Conservation (phyloP, 164 flowering plant genomes). For the Sedum album region DNA sequence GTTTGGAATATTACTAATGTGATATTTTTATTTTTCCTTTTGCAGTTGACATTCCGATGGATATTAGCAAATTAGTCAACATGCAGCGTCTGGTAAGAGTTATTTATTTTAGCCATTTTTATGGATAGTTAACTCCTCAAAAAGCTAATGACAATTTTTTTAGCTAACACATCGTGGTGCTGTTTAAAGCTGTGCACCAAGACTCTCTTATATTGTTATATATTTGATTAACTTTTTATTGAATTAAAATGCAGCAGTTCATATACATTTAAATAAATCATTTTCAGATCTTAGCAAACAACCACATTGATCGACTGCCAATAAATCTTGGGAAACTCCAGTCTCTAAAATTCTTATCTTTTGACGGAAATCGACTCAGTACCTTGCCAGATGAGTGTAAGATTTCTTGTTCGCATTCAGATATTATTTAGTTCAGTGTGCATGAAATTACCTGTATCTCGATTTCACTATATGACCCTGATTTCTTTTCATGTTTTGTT, state of each 20-base stretch:
- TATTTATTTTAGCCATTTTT: background rate
- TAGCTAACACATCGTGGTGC: too few relatives aligned
- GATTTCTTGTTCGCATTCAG: slow-evolving; percentile 14
- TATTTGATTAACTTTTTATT: background rate
- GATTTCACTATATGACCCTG: background rate
- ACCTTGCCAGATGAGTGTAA: slow-evolving; percentile 93
- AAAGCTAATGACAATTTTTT: background rate
- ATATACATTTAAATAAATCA: slow-evolving; percentile 9
- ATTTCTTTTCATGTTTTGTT: slow-evolving; percentile 15
- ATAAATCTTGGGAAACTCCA: slow-evolving; percentile 80
- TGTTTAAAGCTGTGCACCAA: background rate
- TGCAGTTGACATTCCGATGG: slow-evolving; percentile 87
- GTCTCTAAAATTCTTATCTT: slow-evolving; percentile 59
- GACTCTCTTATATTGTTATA: background rate
- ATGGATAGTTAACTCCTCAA: background rate
- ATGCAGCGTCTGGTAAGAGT: slow-evolving; percentile 84
- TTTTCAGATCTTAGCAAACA: slow-evolving; percentile 65
- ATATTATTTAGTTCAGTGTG: background rate
- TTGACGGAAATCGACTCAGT: slow-evolving; percentile 66
- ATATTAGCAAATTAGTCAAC: slow-evolving; percentile 66
- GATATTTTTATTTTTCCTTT: slow-evolving; percentile 2
- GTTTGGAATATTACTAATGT: background rate
- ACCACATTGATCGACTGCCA: slow-evolving; percentile 70
- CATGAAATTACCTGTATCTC: slow-evolving; percentile 1
- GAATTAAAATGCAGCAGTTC: background rate